Evolutionary conservation across 2,329 filamentous ascomycete genomes (phyloP), one percentile per base, ranked within the genome.

Genomic region (Ceratocystis cacaofunesta): DNA sequence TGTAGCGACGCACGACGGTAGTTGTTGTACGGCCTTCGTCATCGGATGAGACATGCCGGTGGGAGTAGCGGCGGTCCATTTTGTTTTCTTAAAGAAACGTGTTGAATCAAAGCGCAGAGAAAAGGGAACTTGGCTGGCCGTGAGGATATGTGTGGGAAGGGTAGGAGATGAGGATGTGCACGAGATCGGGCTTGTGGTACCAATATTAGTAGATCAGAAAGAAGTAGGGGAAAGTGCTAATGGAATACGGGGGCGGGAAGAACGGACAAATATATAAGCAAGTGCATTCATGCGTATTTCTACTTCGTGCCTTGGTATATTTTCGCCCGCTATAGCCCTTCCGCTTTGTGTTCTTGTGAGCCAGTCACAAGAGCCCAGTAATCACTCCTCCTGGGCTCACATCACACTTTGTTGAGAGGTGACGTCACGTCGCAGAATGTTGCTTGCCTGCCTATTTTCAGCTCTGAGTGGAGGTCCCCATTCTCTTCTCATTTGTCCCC

Each of bases 1-100:
- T 82, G 75, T 82, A 82, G 65, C 80, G 77, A 68, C 77, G 78
- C 64, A 82, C 76, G n/a, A 78, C 80, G 4, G 78, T 77, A 12
- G 73, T 75, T 69, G 74, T 75, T 70, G 74, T 75, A 72, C 77
- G 78, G 52, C 74, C 73, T 62, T 80, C 78, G 65, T 80, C 79
- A 68, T 79, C 77, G 15, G 73, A 76, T 32, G 73, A 71, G 57
- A 71, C 69, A 68, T 74, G 72, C 60, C 71, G 72, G 69, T 73
- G 41, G 25, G n/a, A 48, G 41, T 46, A 30, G 19, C 17, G 52
- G 48, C n/a, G 41, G 44, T 17, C 32, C 41, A 44, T 62, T 19
- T 41, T n/a, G 10, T 12, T 41, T 41, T 41, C 28, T 25, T 17
- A n/a, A 50, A 19, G 46, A 62, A n/a, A 19, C 22, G 25, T 12